Base-by-base conservation (phyloP, 164 flowering plant species). In the Macadamia integrifolia region DNA sequence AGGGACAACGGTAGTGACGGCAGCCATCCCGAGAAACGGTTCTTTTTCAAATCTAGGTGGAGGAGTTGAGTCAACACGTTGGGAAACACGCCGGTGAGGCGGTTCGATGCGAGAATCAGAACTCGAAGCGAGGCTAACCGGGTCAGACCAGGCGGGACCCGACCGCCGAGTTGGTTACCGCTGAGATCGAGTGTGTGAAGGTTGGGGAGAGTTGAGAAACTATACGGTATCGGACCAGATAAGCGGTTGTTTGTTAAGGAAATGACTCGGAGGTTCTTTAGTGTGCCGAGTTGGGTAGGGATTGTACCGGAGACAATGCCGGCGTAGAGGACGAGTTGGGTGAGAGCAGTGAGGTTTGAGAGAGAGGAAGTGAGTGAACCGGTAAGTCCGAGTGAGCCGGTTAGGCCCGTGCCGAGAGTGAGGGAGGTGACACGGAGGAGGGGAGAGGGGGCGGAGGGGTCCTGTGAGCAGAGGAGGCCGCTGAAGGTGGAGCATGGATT, bases 141-240 rank as follows among this genome's bases (percentile, higher is more conserved):
- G 1, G 80, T 18, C 6, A 89, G 71, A 6, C 64, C 11, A 9
- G 78, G 71, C 0, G 96, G 91, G 66, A 87, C 58, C 8, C 72
- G 9, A 1, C 92, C 91, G 35, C 75, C 60, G 72, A 90, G 82
- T n/a, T 59, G 78, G 75, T 87, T 90, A 82, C 71, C 64, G 52
- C 91, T 82, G 60, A 90, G 82, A 65, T 90, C 96, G 52, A 90
- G 84, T 0, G 96, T 87, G 79, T 90, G 91, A 31, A 90, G 77
- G 58, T 66, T 60, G 3, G 58, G 70, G 7, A 88, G 84, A 1
- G 42, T 0, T 9, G 82, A 17, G 40, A 90, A n/a, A 2, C 83
- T 65, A 9, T 28, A 2, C 0, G 96, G 91, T 1, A 90, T 82
- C 3, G 76, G 66, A 7, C 96, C 93, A 7, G 88, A 78, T 49